Conservation (phyloP, 2,329 filamentous ascomycete species). For the Pseudogymnoascus sp. region DNA sequence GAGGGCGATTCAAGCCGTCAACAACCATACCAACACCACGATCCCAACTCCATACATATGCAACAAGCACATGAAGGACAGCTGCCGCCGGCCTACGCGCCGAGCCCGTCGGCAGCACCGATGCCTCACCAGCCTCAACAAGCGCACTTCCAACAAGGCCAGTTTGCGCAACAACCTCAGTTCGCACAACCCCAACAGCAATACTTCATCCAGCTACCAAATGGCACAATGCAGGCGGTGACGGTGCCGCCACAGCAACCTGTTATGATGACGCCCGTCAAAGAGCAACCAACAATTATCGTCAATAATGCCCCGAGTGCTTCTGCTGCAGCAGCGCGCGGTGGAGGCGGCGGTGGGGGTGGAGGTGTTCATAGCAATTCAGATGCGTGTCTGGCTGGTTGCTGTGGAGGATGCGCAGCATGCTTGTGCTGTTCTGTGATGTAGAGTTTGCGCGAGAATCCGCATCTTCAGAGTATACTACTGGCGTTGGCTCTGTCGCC, state of each 20-base stretch:
- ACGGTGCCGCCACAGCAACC: background rate
- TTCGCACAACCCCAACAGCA: background rate
- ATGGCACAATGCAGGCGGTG: background rate
- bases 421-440: background rate
- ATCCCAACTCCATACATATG: background rate
- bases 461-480: background rate
- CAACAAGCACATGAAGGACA: background rate
- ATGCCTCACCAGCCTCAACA: background rate
- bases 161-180: background rate
- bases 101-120: background rate
- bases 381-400: background rate
- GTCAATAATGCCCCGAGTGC: background rate
- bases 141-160: background rate
- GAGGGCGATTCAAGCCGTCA: background rate
- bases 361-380: background rate
- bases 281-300: background rate
- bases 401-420: background rate
- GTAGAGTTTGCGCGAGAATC: constrained; percentile 24
- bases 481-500: background rate
- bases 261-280: background rate
- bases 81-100: background rate
- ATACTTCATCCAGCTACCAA: background rate
- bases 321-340: background rate
- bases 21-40: background rate
- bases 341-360: background rate